These are phyloP conservation scores for Orbilia ellipsospora DNA, from an alignment of 2,329 filamentous ascomycete species.

Conservation along the genomic window DNA sequence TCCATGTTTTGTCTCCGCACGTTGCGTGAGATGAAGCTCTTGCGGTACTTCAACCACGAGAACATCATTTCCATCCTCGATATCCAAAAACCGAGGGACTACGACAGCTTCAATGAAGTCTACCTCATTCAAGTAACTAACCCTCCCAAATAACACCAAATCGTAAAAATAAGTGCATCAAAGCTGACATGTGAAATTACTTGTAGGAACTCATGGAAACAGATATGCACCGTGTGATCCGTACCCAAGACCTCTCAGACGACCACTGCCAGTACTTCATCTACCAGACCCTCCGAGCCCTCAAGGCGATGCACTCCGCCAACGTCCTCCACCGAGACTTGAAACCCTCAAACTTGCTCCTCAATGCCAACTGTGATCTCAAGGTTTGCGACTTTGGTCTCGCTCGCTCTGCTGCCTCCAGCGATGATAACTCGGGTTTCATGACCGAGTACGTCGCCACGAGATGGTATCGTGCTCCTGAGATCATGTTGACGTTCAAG, in stretches of 20 bases:
- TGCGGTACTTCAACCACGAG: constrained; percentile 99
- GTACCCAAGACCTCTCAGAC: constrained; percentile 97
- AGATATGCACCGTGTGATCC: constrained; percentile 98
- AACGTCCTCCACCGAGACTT: constrained; percentile 97
- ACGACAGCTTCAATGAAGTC: constrained; percentile 95
- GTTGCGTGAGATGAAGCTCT: constrained; percentile 97
- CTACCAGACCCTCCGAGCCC: constrained; percentile 95
- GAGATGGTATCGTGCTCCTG: constrained; percentile 97
- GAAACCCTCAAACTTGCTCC: constrained; percentile 94
- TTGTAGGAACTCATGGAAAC: constrained; percentile 96
- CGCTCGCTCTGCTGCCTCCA: constrained; percentile 92
- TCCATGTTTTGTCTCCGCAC: constrained; percentile 98
- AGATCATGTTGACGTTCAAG: constrained; percentile 99
- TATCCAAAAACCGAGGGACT: constrained; percentile 97
- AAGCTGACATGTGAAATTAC: constrained; percentile 11
- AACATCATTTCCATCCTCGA: constrained; percentile 99
- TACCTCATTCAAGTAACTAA: constrained; percentile 90
- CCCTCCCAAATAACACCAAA: not conserved
- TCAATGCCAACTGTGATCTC: constrained; percentile 98
- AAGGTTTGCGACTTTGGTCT: constrained; percentile 99
- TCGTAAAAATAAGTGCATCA: not conserved
- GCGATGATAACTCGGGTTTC: constrained; percentile 99
- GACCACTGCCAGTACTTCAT: constrained; percentile 99
- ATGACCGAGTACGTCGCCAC: constrained; percentile 99
- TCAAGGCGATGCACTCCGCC: constrained; percentile 99